Evolutionary conservation across 305 asterid species (phyloP), one percentile per base, ranked within the genome.

Genomic region (Solanum hybrid): DNA sequence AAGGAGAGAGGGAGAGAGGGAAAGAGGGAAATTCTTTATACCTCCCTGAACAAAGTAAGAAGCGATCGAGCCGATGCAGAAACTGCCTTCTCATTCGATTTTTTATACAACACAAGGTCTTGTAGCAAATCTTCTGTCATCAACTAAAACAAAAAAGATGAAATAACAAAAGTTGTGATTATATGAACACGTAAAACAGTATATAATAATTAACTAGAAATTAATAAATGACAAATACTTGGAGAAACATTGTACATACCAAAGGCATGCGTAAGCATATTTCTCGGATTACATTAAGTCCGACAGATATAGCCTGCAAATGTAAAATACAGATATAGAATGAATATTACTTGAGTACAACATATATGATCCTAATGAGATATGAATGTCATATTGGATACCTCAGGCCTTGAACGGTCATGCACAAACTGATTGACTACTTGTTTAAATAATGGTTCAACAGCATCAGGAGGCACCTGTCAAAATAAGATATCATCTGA

Each of bases 91-190:
- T 97, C 99, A n/a, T 96, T 81, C 9, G 97, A 95, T 88, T 97
- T 96, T 89, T 92, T 94, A 88, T 97, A 97, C 79, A 96, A 88
- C 87, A 96, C 98, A 90, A 96, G 99, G 91, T 97, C 99, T 96
- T 96, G 99, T 82, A 97, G 96, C 94, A 97, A 90, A 88, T 97
- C 99, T 93, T 96, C 99, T 27, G 98, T 96, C 99, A 96, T 97
- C 93, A 97, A 93, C 99, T 97, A 94, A 73, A 87, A 45, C 91
- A 56, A 90, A 88, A 80, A 73, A 34, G 86, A 86, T 34, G 26
- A n/a, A 10, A 87, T 29, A 75, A 89, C 34, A 86, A 35, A 31
- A 32, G 38, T 56, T 22, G 76, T 56, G 31, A 82, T 45, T 45
- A 56, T 19, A 56, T n/a, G 15, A 85, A 56, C 32, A 85, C 8